Conservation (phyloP, 768 basidiomycete species). For the Suillus placidus region DNA sequence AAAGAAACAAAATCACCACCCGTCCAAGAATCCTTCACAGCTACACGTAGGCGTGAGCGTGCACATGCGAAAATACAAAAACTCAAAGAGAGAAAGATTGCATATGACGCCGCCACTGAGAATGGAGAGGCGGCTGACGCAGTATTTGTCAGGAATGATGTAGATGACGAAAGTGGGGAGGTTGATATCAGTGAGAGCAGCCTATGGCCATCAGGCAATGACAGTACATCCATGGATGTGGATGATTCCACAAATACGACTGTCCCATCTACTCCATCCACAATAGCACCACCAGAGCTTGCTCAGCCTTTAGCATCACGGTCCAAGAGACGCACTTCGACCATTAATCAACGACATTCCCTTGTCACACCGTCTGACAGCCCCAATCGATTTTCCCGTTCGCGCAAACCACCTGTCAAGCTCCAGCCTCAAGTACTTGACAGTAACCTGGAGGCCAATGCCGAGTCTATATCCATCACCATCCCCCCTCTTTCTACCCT, state of each 20-base stretch:
- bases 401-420: conserved; percentile 36
- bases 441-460: conserved; percentile 14
- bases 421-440: conserved; percentile 26
- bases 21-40: conserved; percentile 21
- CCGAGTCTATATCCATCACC: conserved; percentile 13
- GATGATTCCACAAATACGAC: conserved; percentile 15
- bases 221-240: conserved; percentile 18
- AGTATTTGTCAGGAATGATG: conserved; percentile 58
- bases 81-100: conserved; percentile 56
- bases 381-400: conserved; percentile 22
- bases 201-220: conserved; percentile 20
- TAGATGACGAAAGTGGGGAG: conserved; percentile 61
- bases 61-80: conserved; percentile 57
- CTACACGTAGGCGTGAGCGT: conserved; percentile 38
- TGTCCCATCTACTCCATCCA: conserved; percentile 9
- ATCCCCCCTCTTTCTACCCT: conserved; percentile 23
- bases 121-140: conserved; percentile 37
- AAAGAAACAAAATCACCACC: conserved; percentile 9
- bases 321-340: conserved; percentile 1
- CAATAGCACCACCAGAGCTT: conserved; percentile 3
- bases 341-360: conserved; percentile 5
- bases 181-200: conserved; percentile 53
- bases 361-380: conserved; percentile 14
- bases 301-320: not conserved
- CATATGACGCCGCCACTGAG: conserved; percentile 34